Base-by-base conservation (phyloP, 2,329 filamentous ascomycete genomes). In the Hypoxylon sp. region DNA sequence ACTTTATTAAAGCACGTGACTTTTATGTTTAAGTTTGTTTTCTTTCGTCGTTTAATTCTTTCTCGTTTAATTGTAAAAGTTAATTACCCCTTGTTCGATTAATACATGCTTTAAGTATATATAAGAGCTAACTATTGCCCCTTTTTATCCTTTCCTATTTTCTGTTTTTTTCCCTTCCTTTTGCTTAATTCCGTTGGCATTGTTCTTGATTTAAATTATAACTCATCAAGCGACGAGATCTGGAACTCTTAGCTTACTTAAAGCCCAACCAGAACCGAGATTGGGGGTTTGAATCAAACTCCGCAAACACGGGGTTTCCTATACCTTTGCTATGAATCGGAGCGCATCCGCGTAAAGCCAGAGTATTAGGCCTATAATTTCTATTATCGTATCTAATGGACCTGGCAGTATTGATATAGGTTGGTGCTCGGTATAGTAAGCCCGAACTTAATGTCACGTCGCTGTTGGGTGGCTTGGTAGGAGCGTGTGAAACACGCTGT, bases 1-100 rank as follows among this genome's bases (percentile, higher is more conserved):
- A 2, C 21, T 51, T 32, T 34, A 52, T 46, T 23, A 30, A 9
- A 6, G 32, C 65, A 68, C 60, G 60, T 68, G 65, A 68, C 36
- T 17, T 36, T 43, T 5, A 28, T 19, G 1, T 6, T 30, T 51
- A 4, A 7, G 14, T 13, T 2, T 28, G 5, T 49, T 50, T 43
- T 19, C 17, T 51, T 60, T n/a, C 2, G 2, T 19, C n/a, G 38
- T 41, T 5, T 10, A 41, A 43, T 43, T 43, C 38, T 43, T 43
- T 43, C 17, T 2, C 7, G 3, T 43, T 6, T 43, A 17, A 43
- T 43, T 43, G 38, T 21, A 17, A 21, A 14, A 28, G 2, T 10
- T 25, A 49, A 30, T 30, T 30, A 30, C 28, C 28, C 28, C 28
- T 30, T 7, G 45, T 49, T 28, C 14, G 23, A 43, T 43, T 43